phyloP scores from a whole-genome alignment of 306 rosid species.

The Pyrus betulifolia region DNA sequence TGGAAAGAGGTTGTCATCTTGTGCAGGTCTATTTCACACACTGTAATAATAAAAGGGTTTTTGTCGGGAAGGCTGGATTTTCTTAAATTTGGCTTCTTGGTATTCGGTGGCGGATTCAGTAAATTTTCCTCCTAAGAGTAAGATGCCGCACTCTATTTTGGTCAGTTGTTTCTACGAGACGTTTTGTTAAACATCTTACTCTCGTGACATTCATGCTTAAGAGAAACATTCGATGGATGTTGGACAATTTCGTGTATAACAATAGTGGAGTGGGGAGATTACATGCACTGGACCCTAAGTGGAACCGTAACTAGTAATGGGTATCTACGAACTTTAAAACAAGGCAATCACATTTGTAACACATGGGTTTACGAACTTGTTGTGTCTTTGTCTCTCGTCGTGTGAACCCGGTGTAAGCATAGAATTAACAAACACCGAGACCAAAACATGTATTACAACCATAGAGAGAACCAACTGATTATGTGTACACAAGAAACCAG shows the following conservation, averaged over 20 bases:
- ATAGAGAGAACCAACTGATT: too few species aligned
- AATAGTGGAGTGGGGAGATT: background rate
- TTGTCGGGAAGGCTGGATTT: constrained; percentile 5
- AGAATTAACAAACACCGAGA: too few species aligned
- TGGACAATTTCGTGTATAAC: background rate
- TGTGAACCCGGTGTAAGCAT: background rate
- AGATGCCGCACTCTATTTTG: too few species aligned
- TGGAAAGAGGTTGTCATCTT: constrained; percentile 20
- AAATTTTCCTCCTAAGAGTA: too few species aligned
- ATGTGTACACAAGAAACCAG: too few species aligned
- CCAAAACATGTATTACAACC: too few species aligned
- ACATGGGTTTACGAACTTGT: background rate
- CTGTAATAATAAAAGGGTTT: background rate
- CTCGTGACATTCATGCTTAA: background rate
- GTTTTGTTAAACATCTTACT: too few species aligned
- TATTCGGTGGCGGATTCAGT: too few species aligned
- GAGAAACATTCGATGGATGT: background rate
- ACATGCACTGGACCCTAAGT: background rate
- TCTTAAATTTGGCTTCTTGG: background rate
- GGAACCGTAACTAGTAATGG: background rate
- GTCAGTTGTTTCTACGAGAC: too few species aligned
- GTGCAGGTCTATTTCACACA: constrained; percentile 14
- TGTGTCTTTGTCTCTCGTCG: background rate
- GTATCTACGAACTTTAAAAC: background rate
- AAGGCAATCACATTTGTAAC: background rate